These are phyloP conservation scores for Zoysia japonica DNA, from an alignment of 176 grass and related monocot genomes.

Conservation along the genomic window DNA sequence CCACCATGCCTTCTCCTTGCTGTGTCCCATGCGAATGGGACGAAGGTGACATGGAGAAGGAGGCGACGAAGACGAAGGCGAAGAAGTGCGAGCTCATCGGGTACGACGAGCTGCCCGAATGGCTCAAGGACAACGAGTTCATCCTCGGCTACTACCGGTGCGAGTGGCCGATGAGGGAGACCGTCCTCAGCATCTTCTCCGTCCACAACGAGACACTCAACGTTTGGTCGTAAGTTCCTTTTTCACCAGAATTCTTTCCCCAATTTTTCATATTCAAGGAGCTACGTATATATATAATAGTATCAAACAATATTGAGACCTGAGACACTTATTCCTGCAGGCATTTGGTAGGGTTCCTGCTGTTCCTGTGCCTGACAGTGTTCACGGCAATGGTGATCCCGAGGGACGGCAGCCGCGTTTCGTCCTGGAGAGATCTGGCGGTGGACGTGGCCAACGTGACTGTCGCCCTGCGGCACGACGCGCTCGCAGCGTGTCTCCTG, in stretches of 20 bases:
- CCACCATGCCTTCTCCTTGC: constrained; percentile 45
- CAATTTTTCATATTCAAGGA: background rate
- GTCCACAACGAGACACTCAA: constrained; percentile 94
- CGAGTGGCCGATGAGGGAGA: constrained; percentile 88
- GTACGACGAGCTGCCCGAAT: constrained; percentile 59
- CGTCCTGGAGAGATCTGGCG: constrained; percentile 43
- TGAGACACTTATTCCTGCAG: constrained; percentile 38
- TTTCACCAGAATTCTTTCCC: background rate
- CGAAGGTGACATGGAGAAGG: background rate
- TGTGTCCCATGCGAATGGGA: constrained; percentile 1
- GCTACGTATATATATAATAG: background rate
- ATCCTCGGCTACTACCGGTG: constrained; percentile 71
- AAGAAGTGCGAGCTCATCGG: constrained; percentile 51
- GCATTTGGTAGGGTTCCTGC: constrained; percentile 82
- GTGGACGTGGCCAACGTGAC: constrained; percentile 45
- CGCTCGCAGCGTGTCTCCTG: constrained; percentile 43
- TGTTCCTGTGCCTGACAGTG: constrained; percentile 72
- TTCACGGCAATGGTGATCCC: constrained; percentile 71
- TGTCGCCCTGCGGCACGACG: constrained; percentile 42
- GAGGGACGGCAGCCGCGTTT: constrained; percentile 10
- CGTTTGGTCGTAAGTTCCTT: constrained; percentile 68
- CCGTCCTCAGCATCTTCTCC: constrained; percentile 77
- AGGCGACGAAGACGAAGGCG: background rate
- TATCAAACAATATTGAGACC: background rate
- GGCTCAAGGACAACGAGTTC: constrained; percentile 90